Percentiles rank a stretch among this genome's conserved stretches.
phyloP scores from a whole-genome alignment of 495 filamentous ascomycete genomes.

The Neurospora sp. region DNA sequence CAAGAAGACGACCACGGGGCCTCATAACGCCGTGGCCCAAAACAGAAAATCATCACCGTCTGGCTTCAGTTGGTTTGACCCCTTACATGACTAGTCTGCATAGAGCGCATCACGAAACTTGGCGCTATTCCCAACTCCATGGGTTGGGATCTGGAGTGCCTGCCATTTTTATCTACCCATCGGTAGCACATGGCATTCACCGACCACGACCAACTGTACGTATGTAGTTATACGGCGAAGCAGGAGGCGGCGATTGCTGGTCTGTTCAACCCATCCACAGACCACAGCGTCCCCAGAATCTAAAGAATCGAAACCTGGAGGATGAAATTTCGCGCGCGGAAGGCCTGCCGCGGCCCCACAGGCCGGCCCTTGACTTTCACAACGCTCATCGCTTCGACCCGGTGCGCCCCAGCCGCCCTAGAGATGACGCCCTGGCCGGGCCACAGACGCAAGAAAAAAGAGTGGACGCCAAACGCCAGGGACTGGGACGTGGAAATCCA shows the following conservation, averaged over 20 bases:
- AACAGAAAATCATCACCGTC: neutral
- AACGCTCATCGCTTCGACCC: neutral
- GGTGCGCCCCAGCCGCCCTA: neutral
- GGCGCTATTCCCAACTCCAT: conserved; percentile 14
- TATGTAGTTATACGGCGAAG: neutral
- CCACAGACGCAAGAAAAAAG: neutral
- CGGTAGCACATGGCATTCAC: neutral
- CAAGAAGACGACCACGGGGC: neutral
- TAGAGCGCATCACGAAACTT: conserved; percentile 5
- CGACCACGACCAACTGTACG: neutral
- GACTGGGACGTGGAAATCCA: neutral
- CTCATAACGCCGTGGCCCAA: neutral
- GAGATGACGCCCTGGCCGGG: neutral
- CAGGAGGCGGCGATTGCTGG: neutral
- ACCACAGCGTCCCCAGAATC: neutral
- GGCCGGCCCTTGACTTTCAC: neutral
- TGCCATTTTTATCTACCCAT: neutral
- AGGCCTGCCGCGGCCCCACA: neutral
- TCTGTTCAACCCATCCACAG: neutral
- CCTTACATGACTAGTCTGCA: neutral
- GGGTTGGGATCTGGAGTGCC: neutral
- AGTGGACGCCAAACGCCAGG: neutral
- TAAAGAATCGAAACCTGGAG: neutral
- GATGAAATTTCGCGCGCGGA: neutral
- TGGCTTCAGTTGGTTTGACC: neutral